Conservation (phyloP, 1,139 yeast genomes). For the Protomyces inouyei region DNA sequence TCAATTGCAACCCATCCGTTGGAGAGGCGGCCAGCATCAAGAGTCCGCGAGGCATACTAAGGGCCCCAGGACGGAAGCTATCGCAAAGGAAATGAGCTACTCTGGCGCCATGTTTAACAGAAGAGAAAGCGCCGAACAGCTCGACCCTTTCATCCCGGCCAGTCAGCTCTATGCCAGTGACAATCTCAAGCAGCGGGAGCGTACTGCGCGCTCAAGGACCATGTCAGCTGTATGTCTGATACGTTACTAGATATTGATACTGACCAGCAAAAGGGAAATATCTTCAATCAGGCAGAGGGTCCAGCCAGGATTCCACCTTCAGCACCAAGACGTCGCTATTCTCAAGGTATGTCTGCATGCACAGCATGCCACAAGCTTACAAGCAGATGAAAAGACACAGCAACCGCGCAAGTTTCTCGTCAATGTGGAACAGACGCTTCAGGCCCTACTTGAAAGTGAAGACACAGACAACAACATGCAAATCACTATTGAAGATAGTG, state of each 20-base stretch:
- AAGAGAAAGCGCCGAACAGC: background rate
- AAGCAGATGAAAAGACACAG: constrained; percentile 4
- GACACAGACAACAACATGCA: constrained; percentile 85
- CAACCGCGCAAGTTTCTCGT: constrained; percentile 58
- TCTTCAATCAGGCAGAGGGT: background rate
- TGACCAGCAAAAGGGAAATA: background rate
- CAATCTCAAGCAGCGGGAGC: constrained; percentile 17
- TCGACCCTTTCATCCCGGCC: constrained; percentile 21
- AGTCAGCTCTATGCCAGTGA: constrained; percentile 14
- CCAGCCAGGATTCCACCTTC: background rate
- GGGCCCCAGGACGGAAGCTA: background rate
- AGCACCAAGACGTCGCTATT: constrained; percentile 8
- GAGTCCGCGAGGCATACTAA: background rate
- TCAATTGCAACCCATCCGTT: background rate
- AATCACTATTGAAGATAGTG: constrained; percentile 86
- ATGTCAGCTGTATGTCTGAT: constrained; percentile 1
- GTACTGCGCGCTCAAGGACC: constrained; percentile 14
- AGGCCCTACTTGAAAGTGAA: constrained; percentile 65
- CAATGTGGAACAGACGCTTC: constrained; percentile 69
- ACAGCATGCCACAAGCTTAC: background rate
- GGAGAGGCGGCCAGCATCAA: background rate
- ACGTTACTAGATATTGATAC: background rate
- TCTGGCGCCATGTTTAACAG: background rate
- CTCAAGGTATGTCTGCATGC: background rate
- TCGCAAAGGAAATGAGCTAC: background rate